A percentile compares a stretch with the other conserved stretches of the same genome.
Conservation (phyloP, 108 stramenopile genomes). For the Nannochloropsis salina region DNA sequence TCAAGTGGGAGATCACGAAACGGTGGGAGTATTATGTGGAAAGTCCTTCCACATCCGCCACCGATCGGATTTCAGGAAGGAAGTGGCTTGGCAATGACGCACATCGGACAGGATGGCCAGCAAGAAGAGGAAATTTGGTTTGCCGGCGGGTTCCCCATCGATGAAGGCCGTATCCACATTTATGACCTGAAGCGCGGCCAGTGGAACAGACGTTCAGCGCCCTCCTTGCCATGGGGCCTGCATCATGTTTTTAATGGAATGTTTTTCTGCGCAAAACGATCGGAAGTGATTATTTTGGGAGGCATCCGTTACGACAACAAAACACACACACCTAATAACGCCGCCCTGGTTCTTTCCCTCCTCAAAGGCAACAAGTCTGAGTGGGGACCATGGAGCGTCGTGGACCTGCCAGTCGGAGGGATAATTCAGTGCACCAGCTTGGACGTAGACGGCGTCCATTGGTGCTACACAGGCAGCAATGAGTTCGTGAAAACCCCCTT, state of each 20-base stretch:
- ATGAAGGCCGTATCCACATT: conserved; percentile 5
- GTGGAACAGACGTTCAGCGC: conserved; percentile 4
- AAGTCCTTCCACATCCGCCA: conserved; percentile 5
- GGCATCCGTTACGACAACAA: not conserved
- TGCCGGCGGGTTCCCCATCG: not conserved
- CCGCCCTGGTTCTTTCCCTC: conserved; percentile 10
- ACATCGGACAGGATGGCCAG: not conserved
- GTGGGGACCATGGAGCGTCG: conserved; percentile 10
- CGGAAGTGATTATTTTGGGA: not conserved
- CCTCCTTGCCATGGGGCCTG: conserved; percentile 10
- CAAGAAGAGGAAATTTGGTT: conserved; percentile 12
- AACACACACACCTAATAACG: not conserved
- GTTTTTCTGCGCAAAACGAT: conserved; percentile 6
- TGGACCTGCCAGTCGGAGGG: conserved; percentile 3
- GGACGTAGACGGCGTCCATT: conserved; percentile 11
- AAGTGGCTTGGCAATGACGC: conserved; percentile 11
- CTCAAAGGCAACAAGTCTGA: not conserved
- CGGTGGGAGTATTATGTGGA: not conserved
- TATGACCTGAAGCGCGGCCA: not conserved
- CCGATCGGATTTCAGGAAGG: conserved; percentile 11
- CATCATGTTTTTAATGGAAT: conserved; percentile 7
- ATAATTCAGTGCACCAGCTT: conserved; percentile 12
- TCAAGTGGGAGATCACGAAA: not conserved
- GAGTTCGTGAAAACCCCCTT: conserved; percentile 3
- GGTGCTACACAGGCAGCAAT: conserved; percentile 11